Evolutionary conservation across 2,329 filamentous ascomycete genomes (phyloP).

Genomic region (Tolypocladium nubicola): DNA sequence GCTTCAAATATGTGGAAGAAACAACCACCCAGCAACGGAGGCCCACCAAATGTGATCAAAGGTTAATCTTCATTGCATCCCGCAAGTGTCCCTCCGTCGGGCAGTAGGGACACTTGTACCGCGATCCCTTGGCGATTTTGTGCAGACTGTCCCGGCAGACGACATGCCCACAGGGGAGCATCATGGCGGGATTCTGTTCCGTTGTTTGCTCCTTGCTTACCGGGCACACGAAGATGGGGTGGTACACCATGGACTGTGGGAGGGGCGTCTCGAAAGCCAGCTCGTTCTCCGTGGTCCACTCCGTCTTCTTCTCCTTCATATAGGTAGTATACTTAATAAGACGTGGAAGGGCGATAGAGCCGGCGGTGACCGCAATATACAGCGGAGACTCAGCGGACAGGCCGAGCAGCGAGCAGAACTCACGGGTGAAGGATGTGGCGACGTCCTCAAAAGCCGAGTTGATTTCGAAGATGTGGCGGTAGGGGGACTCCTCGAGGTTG

Average conservation of each 20-base stretch:
- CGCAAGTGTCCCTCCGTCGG: constrained; percentile 69
- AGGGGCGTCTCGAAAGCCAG: constrained; percentile 66
- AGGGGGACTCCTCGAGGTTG: constrained; percentile 69
- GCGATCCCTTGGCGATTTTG: constrained; percentile 63
- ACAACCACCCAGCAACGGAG: background rate
- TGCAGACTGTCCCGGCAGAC: constrained; percentile 77
- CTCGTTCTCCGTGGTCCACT: constrained; percentile 90
- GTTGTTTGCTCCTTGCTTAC: constrained; percentile 96
- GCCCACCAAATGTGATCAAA: constrained; percentile 28
- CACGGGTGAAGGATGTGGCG: constrained; percentile 76
- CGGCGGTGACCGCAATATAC: constrained; percentile 85
- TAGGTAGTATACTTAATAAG: constrained; percentile 81
- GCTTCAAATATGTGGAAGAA: background rate
- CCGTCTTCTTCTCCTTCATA: constrained; percentile 80
- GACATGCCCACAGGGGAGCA: constrained; percentile 92
- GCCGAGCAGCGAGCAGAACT: constrained; percentile 87
- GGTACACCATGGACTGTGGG: constrained; percentile 59
- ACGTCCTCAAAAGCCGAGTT: constrained; percentile 72
- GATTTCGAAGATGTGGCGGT: constrained; percentile 67
- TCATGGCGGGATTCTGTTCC: constrained; percentile 88
- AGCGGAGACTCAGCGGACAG: constrained; percentile 86
- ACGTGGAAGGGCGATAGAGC: constrained; percentile 80
- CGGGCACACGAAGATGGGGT: constrained; percentile 95
- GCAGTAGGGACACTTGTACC: constrained; percentile 96
- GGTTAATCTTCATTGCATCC: constrained; percentile 64